These are phyloP conservation scores for Rhododendron mucronatum DNA, from an alignment of 148 eudicot species.

Conservation along the genomic window DNA sequence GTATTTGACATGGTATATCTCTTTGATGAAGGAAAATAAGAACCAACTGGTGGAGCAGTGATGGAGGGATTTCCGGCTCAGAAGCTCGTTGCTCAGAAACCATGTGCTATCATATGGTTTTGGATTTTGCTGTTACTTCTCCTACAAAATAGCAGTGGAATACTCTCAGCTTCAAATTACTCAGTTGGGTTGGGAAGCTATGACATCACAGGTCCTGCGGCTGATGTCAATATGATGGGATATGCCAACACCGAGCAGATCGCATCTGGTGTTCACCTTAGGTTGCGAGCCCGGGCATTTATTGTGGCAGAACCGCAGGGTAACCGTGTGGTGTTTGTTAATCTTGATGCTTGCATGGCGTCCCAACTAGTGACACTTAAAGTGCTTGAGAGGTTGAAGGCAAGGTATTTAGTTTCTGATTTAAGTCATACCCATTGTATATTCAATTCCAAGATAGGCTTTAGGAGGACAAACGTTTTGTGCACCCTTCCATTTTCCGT, in stretches of 20 bases:
- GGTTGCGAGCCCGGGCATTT: constrained; percentile 86
- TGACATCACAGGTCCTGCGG: constrained; percentile 97
- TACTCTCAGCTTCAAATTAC: constrained; percentile 47
- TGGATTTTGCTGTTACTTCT: constrained; percentile 30
- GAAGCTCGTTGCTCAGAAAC: constrained; percentile 13
- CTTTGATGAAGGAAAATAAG: constrained; percentile 27
- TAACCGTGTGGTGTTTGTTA: constrained; percentile 68
- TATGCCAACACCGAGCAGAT: constrained; percentile 77
- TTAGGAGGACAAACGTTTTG: neutral
- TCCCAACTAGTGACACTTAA: constrained; percentile 88
- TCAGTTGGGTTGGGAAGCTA: constrained; percentile 93
- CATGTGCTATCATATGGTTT: constrained; percentile 26
- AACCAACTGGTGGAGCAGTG: constrained; percentile 13
- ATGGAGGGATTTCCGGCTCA: constrained; percentile 31
- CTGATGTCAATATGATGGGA: constrained; percentile 99
- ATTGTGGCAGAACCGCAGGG: constrained; percentile 83
- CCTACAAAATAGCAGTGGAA: constrained; percentile 30
- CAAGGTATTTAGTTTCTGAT: constrained; percentile 46
- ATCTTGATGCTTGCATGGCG: constrained; percentile 99
- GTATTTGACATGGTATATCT: neutral
- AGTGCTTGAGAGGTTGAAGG: constrained; percentile 85
- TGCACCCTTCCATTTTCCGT: neutral
- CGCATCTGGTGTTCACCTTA: constrained; percentile 78
- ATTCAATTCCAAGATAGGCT: neutral
- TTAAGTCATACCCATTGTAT: neutral